Evolutionary conservation across 192 early-diverging fungal species (phyloP), one percentile per base, ranked within the genome.

Genomic region (Rhizoclosmatium globosum): DNA sequence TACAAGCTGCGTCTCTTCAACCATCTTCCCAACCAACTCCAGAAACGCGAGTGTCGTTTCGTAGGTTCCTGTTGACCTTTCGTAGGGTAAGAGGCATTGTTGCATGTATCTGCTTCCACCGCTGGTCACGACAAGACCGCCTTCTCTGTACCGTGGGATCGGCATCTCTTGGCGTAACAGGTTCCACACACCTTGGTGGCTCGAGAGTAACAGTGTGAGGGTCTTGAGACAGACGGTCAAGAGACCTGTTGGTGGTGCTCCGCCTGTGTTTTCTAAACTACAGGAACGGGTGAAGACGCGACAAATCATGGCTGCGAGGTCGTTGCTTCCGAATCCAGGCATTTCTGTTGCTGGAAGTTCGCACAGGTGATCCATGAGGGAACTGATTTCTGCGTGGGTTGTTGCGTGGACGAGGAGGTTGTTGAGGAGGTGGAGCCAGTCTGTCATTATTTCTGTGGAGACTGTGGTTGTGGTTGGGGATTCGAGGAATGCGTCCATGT

Each of bases 401-500:
- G 79, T 71, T 2, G 78, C 84, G 47, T 83, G 41, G 47, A 85
- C 15, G 38, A 88, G 60, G 23, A 88, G 42, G 4, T 61, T 71
- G 41, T 85, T 82, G 64, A 86, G 38, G 64, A 88, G 71, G 2
- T 74, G 62, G 3, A 88, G 53, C 46, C 82, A 80, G 7, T 78
- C 79, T 9, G 74, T 38, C 38, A 82, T 66, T 17, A 44, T 59
- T 42, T 84, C 81, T 17, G 68, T 79, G 39, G 71, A 76, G 19
- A 19, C 15, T 21, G 66, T 45, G n/a, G 44, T 17, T 42, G 21
- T 65, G 2, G 58, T 21, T n/a, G n/a, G 74, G 23, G 21, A 6
- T 44, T 83, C 77, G 19, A 88, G 46, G 74, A 85, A 88, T 4
- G 77, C 75, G 48, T 86, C 87, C 50, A 88, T n/a, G 4, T 84